phyloP scores from a whole-genome alignment of 208 protist genomes.

The Acanthamoeba royreba region DNA sequence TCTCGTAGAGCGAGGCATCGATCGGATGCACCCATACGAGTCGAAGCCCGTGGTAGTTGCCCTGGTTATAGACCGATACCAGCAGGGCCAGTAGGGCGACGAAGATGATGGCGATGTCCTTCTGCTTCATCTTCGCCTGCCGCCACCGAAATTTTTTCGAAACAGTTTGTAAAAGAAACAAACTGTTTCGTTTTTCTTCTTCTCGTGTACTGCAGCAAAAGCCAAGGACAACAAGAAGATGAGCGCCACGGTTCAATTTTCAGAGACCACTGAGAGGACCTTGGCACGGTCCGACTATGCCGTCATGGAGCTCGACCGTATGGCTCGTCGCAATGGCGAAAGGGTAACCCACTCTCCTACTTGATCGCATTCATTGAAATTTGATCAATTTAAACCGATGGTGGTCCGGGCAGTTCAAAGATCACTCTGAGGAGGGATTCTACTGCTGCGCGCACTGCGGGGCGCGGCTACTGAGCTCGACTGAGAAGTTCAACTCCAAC shows the following conservation, averaged over 20 bases:
- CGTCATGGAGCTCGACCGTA: background rate
- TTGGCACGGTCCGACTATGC: background rate
- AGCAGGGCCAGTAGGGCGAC: background rate
- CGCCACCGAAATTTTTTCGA: background rate
- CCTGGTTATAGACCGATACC: background rate
- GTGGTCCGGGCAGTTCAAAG: background rate
- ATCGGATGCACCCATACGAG: conserved; percentile 20
- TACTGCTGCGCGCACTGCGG: conserved; percentile 34
- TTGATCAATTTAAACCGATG: no score
- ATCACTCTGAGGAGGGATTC: background rate
- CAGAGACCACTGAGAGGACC: background rate
- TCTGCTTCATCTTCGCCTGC: conserved; percentile 14
- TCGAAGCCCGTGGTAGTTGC: background rate
- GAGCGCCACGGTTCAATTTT: background rate
- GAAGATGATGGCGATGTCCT: background rate
- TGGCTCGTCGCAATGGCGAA: background rate
- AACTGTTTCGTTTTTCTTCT: background rate
- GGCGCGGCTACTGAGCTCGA: background rate
- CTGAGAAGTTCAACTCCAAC: background rate
- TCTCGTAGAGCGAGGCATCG: conserved; percentile 6
- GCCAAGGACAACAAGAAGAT: background rate
- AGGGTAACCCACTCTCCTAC: background rate
- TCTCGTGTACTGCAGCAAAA: background rate
- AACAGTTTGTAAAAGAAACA: background rate
- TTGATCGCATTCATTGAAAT: background rate